phyloP scores from a whole-genome alignment of 306 rosid species.

The Lathyrus oleraceus region DNA sequence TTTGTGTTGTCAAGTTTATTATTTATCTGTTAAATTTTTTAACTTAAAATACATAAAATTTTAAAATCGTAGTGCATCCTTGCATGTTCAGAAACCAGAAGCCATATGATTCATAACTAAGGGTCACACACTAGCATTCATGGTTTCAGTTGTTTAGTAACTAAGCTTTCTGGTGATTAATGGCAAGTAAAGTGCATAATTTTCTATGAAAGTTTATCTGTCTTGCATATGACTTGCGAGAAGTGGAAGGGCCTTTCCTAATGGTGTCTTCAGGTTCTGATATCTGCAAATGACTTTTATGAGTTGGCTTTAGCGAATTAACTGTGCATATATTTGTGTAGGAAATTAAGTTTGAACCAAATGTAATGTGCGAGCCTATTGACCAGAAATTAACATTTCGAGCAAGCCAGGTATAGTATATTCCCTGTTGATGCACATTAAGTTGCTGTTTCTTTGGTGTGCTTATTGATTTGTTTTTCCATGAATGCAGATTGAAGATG shows the following conservation, averaged over 20 bases:
- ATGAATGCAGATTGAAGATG: slow-evolving; percentile 82
- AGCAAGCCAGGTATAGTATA: slow-evolving; percentile 74
- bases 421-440: not conserved
- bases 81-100: slow-evolving; percentile 16
- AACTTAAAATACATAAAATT: not conserved
- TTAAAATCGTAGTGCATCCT: slow-evolving; percentile 10
- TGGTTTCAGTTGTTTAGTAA: slow-evolving; percentile 21
- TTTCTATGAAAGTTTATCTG: slow-evolving; percentile 9
- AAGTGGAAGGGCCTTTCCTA: slow-evolving; percentile 1
- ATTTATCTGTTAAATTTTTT: not conserved
- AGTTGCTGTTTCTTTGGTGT: slow-evolving; percentile 11
- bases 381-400: slow-evolving; percentile 86
- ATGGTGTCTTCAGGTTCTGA: slow-evolving; percentile 2
- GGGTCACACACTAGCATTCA: not conserved
- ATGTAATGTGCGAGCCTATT: slow-evolving; percentile 93
- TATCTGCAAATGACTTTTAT: slow-evolving; percentile 7
- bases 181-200: slow-evolving; percentile 6
- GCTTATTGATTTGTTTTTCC: slow-evolving; percentile 19
- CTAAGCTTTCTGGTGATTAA: slow-evolving; percentile 14
- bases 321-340: slow-evolving; percentile 38
- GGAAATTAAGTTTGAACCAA: slow-evolving; percentile 98
- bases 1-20: slow-evolving; percentile 18
- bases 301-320: slow-evolving; percentile 6
- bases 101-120: slow-evolving; percentile 21
- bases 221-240: slow-evolving; percentile 5